Percentiles rank a stretch among this genome's conserved stretches.
Conservation (phyloP, 2,329 filamentous ascomycete genomes). For the Clonostachys rosea region DNA sequence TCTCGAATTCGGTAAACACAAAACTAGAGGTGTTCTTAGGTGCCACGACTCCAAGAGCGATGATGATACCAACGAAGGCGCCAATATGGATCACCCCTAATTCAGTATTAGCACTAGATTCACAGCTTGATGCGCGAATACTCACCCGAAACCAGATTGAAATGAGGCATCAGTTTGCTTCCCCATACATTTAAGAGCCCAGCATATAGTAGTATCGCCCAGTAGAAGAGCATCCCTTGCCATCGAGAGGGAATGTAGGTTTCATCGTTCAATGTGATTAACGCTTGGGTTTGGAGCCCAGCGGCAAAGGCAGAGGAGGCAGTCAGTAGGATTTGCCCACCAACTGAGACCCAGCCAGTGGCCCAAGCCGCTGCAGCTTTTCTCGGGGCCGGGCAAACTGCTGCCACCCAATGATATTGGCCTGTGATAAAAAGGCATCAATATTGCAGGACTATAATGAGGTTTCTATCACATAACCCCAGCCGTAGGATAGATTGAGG, state of each 20-base stretch:
- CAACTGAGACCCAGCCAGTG: slow-evolving; percentile 38
- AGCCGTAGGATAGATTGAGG: slow-evolving; percentile 26
- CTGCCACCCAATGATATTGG: slow-evolving; percentile 40
- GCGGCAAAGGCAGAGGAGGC: slow-evolving; percentile 40
- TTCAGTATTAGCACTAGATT: background rate
- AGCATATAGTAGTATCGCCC: slow-evolving; percentile 31
- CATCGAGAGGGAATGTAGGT: slow-evolving; percentile 32
- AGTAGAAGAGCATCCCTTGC: slow-evolving; percentile 42
- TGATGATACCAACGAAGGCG: slow-evolving; percentile 17
- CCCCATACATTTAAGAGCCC: slow-evolving; percentile 33
- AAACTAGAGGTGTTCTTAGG: slow-evolving; percentile 18
- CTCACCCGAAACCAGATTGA: slow-evolving; percentile 17
- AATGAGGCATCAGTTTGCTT: slow-evolving; percentile 24
- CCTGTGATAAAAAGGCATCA: slow-evolving; percentile 12
- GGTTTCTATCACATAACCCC: slow-evolving; percentile 12
- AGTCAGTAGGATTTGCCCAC: slow-evolving; percentile 38
- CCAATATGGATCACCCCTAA: slow-evolving; percentile 17
- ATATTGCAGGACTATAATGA: background rate
- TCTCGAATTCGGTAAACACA: slow-evolving; percentile 22
- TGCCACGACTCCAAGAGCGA: slow-evolving; percentile 20
- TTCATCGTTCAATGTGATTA: slow-evolving; percentile 34
- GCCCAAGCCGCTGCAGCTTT: slow-evolving; percentile 6
- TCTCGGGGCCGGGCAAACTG: slow-evolving; percentile 13
- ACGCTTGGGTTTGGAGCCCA: slow-evolving; percentile 33
- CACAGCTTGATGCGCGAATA: background rate